phyloP scores from a whole-genome alignment of 345 rosid species.

The Acer campestre region DNA sequence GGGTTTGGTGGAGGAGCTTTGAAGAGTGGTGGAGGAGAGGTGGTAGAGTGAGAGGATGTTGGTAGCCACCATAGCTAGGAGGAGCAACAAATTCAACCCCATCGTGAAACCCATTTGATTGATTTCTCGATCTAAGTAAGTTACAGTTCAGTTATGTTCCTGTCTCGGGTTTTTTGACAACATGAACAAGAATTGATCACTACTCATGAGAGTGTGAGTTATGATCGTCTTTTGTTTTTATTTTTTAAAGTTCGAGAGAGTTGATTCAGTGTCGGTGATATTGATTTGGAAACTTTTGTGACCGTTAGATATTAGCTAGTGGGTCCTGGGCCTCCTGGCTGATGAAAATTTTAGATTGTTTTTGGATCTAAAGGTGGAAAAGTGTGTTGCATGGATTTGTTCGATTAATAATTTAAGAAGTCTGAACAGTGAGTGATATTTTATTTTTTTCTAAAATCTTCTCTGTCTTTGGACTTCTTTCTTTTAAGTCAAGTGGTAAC shows the following conservation, averaged over 20 bases:
- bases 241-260: not conserved
- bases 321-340: not conserved
- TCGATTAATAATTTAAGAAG: not conserved
- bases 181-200: not conserved
- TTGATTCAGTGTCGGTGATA: not conserved
- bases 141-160: not conserved
- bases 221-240: not conserved
- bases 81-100: conserved; percentile 80
- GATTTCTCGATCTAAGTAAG: conserved; percentile 3
- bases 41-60: conserved; percentile 95
- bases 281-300: not conserved
- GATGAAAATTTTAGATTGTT: not conserved
- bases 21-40: conserved; percentile 61
- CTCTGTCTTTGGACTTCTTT: not conserved
- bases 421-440: not conserved
- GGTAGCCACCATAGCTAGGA: conserved; percentile 95
- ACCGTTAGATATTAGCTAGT: not conserved
- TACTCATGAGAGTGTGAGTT: not conserved
- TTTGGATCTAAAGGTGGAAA: not conserved
- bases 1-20: conserved; percentile 23
- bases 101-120: conserved; percentile 76
- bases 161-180: not conserved
- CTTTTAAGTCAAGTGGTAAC: not conserved
- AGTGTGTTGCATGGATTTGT: not conserved
- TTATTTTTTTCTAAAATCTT: not conserved